Conservation (phyloP, 2,329 filamentous ascomycete species). For the Aspergillus aculeatus region DNA sequence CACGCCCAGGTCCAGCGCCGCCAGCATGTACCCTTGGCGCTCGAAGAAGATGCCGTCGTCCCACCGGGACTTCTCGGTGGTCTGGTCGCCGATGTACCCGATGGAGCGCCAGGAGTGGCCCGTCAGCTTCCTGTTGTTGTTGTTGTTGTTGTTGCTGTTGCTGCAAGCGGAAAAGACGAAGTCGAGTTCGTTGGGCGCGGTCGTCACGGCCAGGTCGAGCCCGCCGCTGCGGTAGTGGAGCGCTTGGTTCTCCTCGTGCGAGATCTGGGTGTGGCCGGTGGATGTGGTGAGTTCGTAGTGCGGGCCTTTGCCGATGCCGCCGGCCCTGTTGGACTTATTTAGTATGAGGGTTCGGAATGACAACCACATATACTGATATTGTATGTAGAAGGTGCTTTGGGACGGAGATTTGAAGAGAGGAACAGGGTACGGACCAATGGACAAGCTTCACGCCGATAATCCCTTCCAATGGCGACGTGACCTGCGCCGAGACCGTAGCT, state of each 20-base stretch:
- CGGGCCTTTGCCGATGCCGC: conserved; percentile 36
- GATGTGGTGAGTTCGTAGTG: conserved; percentile 34
- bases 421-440: conserved; percentile 32
- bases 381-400: too few species aligned
- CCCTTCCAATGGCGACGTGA: conserved; percentile 40
- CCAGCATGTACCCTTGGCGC: conserved; percentile 41
- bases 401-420: too few species aligned
- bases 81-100: conserved; percentile 38
- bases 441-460: conserved; percentile 41
- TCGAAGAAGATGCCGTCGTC: conserved; percentile 40
- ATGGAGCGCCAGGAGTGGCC: conserved; percentile 42
- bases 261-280: conserved; percentile 30
- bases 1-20: conserved; percentile 42
- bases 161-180: conserved; percentile 25
- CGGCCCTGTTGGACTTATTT: conserved; percentile 23
- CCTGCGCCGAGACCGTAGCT: conserved; percentile 35
- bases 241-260: conserved; percentile 24
- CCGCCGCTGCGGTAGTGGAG: conserved; percentile 35
- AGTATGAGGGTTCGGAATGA: too few species aligned
- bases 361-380: too few species aligned
- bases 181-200: conserved; percentile 34
- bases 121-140: conserved; percentile 30
- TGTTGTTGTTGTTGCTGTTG: conserved; percentile 4
- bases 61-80: conserved; percentile 31
- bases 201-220: conserved; percentile 34